Evolutionary conservation across 2,329 filamentous ascomycete species (phyloP).

Genomic region (Trichoderma sp.): DNA sequence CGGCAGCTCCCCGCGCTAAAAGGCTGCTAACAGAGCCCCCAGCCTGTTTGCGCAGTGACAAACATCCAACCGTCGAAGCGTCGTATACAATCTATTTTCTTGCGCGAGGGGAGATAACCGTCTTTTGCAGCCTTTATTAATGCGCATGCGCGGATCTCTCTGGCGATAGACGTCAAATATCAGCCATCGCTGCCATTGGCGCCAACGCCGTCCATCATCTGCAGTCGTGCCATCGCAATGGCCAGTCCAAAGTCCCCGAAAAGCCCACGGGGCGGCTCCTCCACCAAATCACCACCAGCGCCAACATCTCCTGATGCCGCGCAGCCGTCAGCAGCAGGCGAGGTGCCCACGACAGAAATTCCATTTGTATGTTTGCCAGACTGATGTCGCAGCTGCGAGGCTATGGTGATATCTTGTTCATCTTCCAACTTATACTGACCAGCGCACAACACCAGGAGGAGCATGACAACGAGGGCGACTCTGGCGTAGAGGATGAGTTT

Average conservation of each 20-base stretch:
- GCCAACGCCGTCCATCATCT: not conserved
- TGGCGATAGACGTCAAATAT: not conserved
- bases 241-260: not conserved
- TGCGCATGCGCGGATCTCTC: not conserved
- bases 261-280: not conserved
- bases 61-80: not conserved
- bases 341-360: not conserved
- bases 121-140: not conserved
- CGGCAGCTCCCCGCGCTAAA: conserved; percentile 22
- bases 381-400: not conserved
- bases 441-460: not conserved
- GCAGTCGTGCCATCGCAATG: conserved; percentile 1
- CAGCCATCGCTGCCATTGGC: not conserved
- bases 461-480: not conserved
- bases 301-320: conserved; percentile 10
- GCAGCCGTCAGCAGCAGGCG: not conserved
- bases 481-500: conserved; percentile 6
- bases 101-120: not conserved
- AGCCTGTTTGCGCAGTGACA: conserved; percentile 9
- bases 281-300: conserved; percentile 1
- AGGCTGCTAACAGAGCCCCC: conserved; percentile 6
- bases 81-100: not conserved
- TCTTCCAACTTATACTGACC: not conserved
- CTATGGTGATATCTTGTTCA: not conserved
- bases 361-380: conserved; percentile 21